A percentile compares a stretch with the other conserved stretches of the same genome.
Conservation (phyloP, 768 basidiomycete species). For the Cystofilobasidium ferigula region DNA sequence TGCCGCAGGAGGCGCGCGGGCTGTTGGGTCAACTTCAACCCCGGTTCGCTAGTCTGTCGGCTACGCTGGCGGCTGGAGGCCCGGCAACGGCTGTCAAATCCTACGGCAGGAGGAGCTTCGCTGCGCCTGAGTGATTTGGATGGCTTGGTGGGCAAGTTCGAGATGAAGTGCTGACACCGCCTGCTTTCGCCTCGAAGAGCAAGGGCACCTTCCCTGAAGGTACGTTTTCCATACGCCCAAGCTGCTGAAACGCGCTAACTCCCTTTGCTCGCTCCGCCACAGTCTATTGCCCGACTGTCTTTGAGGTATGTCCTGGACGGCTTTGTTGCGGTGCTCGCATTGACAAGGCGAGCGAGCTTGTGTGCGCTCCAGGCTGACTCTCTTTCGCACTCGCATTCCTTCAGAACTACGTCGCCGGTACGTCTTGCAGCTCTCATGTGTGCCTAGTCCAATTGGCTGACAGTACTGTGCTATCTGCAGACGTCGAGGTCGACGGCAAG, state of each 20-base stretch:
- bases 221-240: background rate
- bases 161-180: too few species aligned
- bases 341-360: background rate
- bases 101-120: too few species aligned
- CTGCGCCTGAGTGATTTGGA: too few species aligned
- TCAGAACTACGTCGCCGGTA: conserved; percentile 3
- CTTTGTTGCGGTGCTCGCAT: too few species aligned
- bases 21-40: too few species aligned
- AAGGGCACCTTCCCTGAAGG: conserved; percentile 28
- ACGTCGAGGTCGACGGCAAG: conserved; percentile 96
- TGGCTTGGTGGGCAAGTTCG: too few species aligned
- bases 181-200: background rate
- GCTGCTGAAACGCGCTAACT: background rate
- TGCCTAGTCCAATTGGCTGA: background rate
- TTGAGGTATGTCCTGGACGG: conserved; percentile 47
- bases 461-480: conserved; percentile 47
- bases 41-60: too few species aligned
- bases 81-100: too few species aligned
- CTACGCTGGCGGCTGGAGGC: too few species aligned
- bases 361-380: too few species aligned
- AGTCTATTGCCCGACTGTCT: conserved; percentile 99
- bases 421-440: background rate
- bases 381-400: background rate
- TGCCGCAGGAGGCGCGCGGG: too few species aligned
- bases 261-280: conserved; percentile 33